Conservation (phyloP, 441 rosid species). For the Erodium trifolium region DNA sequence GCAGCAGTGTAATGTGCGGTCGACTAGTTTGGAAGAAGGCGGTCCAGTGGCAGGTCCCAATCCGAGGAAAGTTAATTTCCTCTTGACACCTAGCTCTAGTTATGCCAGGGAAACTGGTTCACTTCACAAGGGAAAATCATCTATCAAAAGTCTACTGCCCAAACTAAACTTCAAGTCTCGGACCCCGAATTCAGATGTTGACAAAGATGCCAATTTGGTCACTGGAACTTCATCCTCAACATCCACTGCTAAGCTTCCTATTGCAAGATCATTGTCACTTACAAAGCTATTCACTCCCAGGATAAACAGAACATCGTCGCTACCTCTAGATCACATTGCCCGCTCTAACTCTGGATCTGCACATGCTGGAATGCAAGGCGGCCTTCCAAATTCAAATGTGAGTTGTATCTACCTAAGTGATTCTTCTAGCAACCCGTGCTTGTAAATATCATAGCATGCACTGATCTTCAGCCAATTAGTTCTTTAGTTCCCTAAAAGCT, state of each 20-base stretch:
- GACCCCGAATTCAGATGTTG: conserved; percentile 38
- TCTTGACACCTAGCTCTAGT: conserved; percentile 41
- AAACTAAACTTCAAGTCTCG: conserved; percentile 64
- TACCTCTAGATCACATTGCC: conserved; percentile 43
- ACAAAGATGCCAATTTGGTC: conserved; percentile 32
- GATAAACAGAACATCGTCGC: conserved; percentile 72
- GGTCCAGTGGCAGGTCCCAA: conserved; percentile 59
- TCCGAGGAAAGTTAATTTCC: conserved; percentile 74
- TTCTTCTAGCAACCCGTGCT: too few relatives aligned
- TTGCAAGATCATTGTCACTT: conserved; percentile 72
- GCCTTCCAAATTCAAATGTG: conserved; percentile 40
- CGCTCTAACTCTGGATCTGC: conserved; percentile 37
- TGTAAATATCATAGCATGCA: not conserved
- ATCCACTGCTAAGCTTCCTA: conserved; percentile 34
- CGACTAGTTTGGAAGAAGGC: too few relatives aligned
- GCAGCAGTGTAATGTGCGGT: conserved; percentile 19
- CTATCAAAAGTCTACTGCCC: conserved; percentile 62
- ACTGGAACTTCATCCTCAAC: conserved; percentile 23
- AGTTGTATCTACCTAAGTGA: conserved; percentile 16
- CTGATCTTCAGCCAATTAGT: not conserved
- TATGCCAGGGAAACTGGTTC: conserved; percentile 28
- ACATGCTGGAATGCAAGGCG: conserved; percentile 28
- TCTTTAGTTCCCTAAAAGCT: too few relatives aligned
- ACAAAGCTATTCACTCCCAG: conserved; percentile 74
- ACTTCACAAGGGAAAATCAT: conserved; percentile 44